phyloP scores from a whole-genome alignment of 2,329 filamentous ascomycete genomes.

The Tolypocladium sp. region DNA sequence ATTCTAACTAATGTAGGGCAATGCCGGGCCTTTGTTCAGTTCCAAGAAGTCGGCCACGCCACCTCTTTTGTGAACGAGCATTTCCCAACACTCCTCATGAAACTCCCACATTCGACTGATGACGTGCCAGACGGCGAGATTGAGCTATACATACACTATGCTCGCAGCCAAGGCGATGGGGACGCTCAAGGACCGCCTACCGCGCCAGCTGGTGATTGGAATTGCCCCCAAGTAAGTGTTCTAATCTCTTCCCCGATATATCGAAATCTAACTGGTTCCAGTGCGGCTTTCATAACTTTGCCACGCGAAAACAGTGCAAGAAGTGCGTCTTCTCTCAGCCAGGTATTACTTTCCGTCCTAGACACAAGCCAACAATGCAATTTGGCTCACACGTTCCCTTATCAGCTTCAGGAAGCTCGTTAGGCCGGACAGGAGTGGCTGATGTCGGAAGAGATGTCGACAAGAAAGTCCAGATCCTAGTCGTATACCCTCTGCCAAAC shows the following conservation, averaged over 20 bases:
- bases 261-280: slow-evolving; percentile 12
- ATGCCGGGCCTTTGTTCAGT: slow-evolving; percentile 32
- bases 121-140: slow-evolving; percentile 28
- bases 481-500: slow-evolving; percentile 61
- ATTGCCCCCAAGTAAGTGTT: slow-evolving; percentile 20
- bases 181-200: slow-evolving; percentile 14
- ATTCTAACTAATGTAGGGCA: slow-evolving; percentile 21
- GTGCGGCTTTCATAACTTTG: slow-evolving; percentile 31
- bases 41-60: slow-evolving; percentile 29
- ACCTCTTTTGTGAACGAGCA: slow-evolving; percentile 31
- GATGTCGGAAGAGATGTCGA: slow-evolving; percentile 42
- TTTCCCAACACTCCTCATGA: slow-evolving; percentile 28
- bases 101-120: slow-evolving; percentile 26
- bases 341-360: slow-evolving; percentile 10
- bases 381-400: not conserved
- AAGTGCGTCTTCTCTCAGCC: slow-evolving; percentile 22
- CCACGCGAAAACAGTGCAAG: slow-evolving; percentile 27
- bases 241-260: not conserved
- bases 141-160: slow-evolving; percentile 30
- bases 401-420: slow-evolving; percentile 18
- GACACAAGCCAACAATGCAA: not conserved
- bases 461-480: slow-evolving; percentile 63
- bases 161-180: slow-evolving; percentile 25
- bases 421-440: slow-evolving; percentile 36
- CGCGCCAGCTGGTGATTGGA: slow-evolving; percentile 21